These are phyloP conservation scores for Acorus gramineus DNA, from an alignment of 106 monocot species.

Conservation along the genomic window DNA sequence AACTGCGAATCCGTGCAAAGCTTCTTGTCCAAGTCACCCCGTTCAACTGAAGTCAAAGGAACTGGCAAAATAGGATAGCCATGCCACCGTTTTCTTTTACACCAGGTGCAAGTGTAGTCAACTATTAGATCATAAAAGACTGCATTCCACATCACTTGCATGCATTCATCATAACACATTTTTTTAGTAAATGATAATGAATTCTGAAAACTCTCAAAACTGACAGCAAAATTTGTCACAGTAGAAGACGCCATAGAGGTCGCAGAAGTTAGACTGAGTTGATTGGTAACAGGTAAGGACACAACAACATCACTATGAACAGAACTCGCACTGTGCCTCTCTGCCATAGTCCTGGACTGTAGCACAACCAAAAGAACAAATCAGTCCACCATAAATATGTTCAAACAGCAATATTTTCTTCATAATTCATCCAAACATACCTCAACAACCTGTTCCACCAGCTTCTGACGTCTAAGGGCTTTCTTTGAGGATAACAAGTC, in stretches of 20 bases:
- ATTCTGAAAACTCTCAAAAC: slow-evolving; percentile 28
- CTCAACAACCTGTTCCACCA: slow-evolving; percentile 18
- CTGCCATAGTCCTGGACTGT: slow-evolving; percentile 15
- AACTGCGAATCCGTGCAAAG: neutral
- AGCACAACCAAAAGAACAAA: neutral
- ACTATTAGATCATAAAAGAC: slow-evolving; percentile 56
- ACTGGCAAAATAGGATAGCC: neutral
- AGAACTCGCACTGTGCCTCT: slow-evolving; percentile 12
- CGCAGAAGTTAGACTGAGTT: slow-evolving; percentile 7
- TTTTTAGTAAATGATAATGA: slow-evolving; percentile 31
- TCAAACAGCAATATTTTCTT: slow-evolving; percentile 6
- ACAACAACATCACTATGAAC: slow-evolving; percentile 6
- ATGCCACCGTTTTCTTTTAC: slow-evolving; percentile 45
- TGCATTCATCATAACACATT: slow-evolving; percentile 48
- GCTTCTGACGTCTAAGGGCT: slow-evolving; percentile 14
- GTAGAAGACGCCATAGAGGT: slow-evolving; percentile 1
- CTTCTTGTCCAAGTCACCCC: slow-evolving; percentile 5
- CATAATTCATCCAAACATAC: slow-evolving; percentile 7
- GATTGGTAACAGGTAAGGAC: slow-evolving; percentile 9
- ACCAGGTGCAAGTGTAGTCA: slow-evolving; percentile 48
- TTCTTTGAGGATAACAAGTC: slow-evolving; percentile 62
- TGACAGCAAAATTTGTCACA: slow-evolving; percentile 2
- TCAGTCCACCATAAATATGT: too few species aligned
- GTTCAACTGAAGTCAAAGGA: slow-evolving; percentile 13
- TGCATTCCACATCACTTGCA: slow-evolving; percentile 64